Conservation (phyloP, 257 asterid species). For the Coffea canephora region DNA sequence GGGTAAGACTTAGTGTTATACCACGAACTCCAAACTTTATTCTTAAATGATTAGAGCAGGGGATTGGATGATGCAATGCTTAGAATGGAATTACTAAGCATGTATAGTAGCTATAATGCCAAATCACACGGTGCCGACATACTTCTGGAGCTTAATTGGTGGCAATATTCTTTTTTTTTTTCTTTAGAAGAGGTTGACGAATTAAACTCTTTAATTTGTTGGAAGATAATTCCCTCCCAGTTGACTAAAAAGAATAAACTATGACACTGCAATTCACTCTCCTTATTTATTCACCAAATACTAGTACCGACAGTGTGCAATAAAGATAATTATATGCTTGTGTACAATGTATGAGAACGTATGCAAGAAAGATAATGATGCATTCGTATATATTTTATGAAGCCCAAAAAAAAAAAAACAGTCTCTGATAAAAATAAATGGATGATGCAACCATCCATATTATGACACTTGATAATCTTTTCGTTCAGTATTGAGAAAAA, state of each 20-base stretch:
- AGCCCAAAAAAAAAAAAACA: not conserved
- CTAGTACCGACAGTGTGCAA: not conserved
- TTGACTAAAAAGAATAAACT: not conserved
- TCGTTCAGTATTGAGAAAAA: not conserved
- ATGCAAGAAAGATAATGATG: not conserved
- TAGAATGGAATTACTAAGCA: slow-evolving; percentile 3
- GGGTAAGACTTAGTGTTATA: not conserved
- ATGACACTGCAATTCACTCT: not conserved
- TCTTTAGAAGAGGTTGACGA: not conserved
- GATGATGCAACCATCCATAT: not conserved
- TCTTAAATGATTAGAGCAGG: not conserved
- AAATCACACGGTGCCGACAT: not conserved
- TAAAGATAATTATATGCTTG: not conserved
- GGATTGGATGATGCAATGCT: slow-evolving; percentile 16
- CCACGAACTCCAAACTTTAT: not conserved
- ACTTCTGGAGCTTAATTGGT: not conserved
- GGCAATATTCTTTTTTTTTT: not conserved
- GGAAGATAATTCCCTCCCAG: not conserved
- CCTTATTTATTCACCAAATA: not conserved
- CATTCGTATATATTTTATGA: not conserved
- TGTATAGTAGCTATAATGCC: not conserved
- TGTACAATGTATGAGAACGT: not conserved
- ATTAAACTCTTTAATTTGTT: not conserved
- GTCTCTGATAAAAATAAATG: not conserved
- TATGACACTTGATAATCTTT: not conserved